phyloP scores from a whole-genome alignment of 2,329 filamentous ascomycete genomes.

The Ophiostoma australiae region DNA sequence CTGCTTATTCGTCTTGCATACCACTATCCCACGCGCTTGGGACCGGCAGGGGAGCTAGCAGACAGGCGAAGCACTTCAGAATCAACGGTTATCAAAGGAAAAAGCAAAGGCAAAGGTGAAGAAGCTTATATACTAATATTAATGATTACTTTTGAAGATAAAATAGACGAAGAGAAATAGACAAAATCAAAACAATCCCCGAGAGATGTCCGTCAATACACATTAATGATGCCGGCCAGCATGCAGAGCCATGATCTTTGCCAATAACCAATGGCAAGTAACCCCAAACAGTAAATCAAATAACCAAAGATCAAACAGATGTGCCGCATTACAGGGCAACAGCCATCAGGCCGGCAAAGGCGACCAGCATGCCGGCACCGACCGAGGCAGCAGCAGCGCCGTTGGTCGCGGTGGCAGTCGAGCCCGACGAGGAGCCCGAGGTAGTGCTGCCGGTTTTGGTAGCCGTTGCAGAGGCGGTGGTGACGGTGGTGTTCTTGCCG shows the following conservation, averaged over 20 bases:
- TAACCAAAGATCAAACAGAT: background rate
- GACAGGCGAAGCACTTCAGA: background rate
- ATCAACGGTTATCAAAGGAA: background rate
- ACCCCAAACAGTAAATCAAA: background rate
- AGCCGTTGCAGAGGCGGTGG: conserved; percentile 19
- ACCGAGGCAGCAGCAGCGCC: conserved; percentile 17
- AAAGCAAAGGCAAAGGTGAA: no score
- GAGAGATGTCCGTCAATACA: conserved; percentile 17
- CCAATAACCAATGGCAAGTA: background rate
- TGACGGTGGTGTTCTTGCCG: conserved; percentile 23
- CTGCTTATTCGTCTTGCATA: background rate
- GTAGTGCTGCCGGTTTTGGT: conserved; percentile 14
- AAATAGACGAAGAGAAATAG: background rate
- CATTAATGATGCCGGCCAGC: conserved; percentile 13
- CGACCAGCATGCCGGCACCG: conserved; percentile 20
- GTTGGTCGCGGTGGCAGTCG: conserved; percentile 8
- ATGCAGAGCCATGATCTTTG: background rate
- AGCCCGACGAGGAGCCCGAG: conserved; percentile 11
- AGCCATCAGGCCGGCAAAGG: conserved; percentile 16
- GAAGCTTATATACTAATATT: background rate
- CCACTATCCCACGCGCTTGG: background rate
- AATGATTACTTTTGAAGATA: conserved; percentile 4
- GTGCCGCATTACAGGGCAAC: conserved; percentile 21
- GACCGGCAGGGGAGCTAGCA: background rate
- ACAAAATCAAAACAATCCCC: background rate